phyloP scores from a whole-genome alignment of 805 yeast species.

The Yarrowia hollandica region DNA sequence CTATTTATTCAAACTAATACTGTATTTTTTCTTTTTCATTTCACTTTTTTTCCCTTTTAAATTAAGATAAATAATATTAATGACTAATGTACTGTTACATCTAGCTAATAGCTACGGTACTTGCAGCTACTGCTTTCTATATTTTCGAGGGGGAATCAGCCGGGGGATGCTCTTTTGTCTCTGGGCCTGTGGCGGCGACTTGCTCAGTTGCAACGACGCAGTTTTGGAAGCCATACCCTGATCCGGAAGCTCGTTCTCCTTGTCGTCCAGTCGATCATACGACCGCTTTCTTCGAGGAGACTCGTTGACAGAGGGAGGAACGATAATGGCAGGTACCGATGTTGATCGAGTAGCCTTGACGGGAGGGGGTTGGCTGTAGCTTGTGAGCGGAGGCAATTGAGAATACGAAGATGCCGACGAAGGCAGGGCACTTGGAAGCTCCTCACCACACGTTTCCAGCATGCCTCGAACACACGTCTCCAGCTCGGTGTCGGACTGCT shows the following conservation, averaged over 20 bases:
- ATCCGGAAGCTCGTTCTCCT: slow-evolving; percentile 1
- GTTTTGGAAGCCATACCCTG: neutral
- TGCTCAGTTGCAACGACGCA: neutral
- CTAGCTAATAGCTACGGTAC: too few species aligned
- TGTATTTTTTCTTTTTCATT: too few species aligned
- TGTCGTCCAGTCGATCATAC: slow-evolving; percentile 5
- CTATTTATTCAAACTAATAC: too few species aligned
- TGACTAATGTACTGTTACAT: slow-evolving; percentile 31
- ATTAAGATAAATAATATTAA: slow-evolving; percentile 33
- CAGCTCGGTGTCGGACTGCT: neutral
- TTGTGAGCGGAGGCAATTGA: too few species aligned
- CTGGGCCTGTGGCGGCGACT: neutral
- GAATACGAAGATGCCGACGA: too few species aligned
- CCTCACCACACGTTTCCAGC: slow-evolving; percentile 7
- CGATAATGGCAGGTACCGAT: neutral
- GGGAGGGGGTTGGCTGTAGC: neutral
- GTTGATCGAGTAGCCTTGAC: neutral
- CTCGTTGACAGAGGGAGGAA: neutral
- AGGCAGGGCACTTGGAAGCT: too few species aligned
- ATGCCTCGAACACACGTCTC: neutral
- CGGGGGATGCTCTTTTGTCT: slow-evolving; percentile 15
- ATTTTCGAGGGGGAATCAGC: slow-evolving; percentile 18
- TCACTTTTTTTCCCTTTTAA: neutral
- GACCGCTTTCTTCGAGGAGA: slow-evolving; percentile 3
- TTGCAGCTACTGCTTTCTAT: slow-evolving; percentile 23